Conservation (phyloP, 306 rosid genomes). For the Lotus japonicus region DNA sequence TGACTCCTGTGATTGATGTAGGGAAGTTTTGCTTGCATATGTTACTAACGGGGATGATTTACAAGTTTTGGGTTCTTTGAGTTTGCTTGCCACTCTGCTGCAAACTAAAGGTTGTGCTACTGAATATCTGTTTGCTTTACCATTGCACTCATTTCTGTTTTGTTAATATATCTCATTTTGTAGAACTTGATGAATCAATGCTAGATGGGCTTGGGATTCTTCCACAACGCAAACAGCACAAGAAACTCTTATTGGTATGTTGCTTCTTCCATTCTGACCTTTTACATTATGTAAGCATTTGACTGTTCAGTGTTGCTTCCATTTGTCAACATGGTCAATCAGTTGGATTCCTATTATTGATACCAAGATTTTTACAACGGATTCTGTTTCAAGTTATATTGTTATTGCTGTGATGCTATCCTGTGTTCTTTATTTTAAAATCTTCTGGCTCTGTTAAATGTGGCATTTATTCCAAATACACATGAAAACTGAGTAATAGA, state of each 20-base stretch:
- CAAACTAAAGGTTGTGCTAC: constrained; percentile 75
- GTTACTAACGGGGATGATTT: constrained; percentile 59
- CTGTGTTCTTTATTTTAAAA: not conserved
- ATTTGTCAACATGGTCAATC: constrained; percentile 10
- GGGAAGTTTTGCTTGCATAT: constrained; percentile 73
- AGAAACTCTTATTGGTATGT: constrained; percentile 77
- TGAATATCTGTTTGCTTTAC: constrained; percentile 19
- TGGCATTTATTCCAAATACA: not conserved
- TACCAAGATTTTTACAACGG: not conserved
- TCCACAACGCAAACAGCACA: constrained; percentile 89
- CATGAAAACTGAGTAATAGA: not conserved
- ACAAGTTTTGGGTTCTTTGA: constrained; percentile 76
- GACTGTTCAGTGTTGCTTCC: constrained; percentile 2
- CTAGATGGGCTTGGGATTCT: constrained; percentile 91
- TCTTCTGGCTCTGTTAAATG: not conserved
- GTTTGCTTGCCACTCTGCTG: constrained; percentile 74
- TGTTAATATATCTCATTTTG: constrained; percentile 26
- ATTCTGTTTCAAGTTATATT: not conserved
- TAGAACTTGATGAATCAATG: constrained; percentile 88
- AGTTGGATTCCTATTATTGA: constrained; percentile 5
- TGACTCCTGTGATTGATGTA: constrained; percentile 27
- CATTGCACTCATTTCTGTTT: constrained; percentile 11
- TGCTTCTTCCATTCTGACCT: constrained; percentile 5
- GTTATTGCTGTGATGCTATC: not conserved
- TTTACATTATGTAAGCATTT: constrained; percentile 13